Evolutionary conservation across 1,284 basidiomycete genomes (phyloP).

Genomic region (Tylopilus sp.): DNA sequence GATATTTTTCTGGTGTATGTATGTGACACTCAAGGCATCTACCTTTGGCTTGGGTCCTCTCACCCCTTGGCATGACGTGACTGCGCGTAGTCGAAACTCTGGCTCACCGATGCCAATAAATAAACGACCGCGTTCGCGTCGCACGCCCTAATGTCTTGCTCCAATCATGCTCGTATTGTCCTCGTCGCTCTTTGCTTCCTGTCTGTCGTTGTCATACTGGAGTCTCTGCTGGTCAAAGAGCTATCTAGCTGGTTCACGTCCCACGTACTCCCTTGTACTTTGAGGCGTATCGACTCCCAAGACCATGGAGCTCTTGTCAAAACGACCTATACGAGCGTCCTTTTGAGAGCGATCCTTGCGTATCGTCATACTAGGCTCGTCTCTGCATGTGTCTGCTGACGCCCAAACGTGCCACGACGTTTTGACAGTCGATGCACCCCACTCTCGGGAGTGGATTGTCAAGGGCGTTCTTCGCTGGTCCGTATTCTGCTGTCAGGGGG

Average conservation of each 20-base stretch:
- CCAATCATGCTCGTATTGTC: conserved; percentile 9
- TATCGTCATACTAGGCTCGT: not conserved
- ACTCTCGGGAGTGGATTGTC: conserved; percentile 18
- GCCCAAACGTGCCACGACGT: not conserved
- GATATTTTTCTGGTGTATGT: no score
- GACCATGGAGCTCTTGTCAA: not conserved
- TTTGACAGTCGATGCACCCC: conserved; percentile 16
- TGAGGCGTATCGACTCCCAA: not conserved
- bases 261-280: not conserved
- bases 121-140: no score
- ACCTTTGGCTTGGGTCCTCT: no score
- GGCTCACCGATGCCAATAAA: no score
- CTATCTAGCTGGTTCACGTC: not conserved
- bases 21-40: no score
- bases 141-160: conserved; percentile 1
- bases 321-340: not conserved
- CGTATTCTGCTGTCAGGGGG: conserved; percentile 10
- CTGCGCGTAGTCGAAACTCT: no score
- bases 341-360: conserved; percentile 18
- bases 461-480: conserved; percentile 12
- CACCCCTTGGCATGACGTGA: no score
- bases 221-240: conserved; percentile 12
- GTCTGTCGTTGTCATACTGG: conserved; percentile 4
- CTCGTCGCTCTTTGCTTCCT: conserved; percentile 24
- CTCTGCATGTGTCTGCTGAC: not conserved